phyloP scores from a whole-genome alignment of 2,329 filamentous ascomycete genomes.

The Stemphylium vesicarium region DNA sequence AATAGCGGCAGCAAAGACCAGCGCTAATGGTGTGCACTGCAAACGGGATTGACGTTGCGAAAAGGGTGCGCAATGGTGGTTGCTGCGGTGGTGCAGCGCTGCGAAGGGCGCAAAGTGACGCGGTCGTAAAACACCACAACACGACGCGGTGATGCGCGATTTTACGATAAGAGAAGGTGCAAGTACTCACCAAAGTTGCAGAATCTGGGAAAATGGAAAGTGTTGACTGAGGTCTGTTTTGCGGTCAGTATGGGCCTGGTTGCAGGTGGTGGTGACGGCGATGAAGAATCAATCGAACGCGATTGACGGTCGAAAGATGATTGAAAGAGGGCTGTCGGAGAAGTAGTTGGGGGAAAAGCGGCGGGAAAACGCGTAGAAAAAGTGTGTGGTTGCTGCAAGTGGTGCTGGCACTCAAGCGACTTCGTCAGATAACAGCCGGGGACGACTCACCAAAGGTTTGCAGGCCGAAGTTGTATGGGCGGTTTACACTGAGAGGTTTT shows the following conservation, averaged over 20 bases:
- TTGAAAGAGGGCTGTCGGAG: conserved; percentile 36
- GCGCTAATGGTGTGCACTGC: conserved; percentile 6
- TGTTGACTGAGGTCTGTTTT: conserved; percentile 37
- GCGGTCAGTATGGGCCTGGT: conserved; percentile 37
- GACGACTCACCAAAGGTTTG: conserved; percentile 45
- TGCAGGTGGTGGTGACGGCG: conserved; percentile 30
- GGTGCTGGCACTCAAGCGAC: conserved; percentile 27
- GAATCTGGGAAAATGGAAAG: conserved; percentile 22
- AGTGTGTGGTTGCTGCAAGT: conserved; percentile 35
- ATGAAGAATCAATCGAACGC: conserved; percentile 41
- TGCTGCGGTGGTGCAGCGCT: conserved; percentile 19
- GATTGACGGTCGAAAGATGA: conserved; percentile 34
- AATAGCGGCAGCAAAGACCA: conserved; percentile 5
- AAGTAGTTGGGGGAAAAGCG: conserved; percentile 34
- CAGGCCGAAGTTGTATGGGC: conserved; percentile 35
- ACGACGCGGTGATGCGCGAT: conserved; percentile 37
- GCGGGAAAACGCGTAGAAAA: conserved; percentile 44
- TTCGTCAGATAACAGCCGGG: conserved; percentile 30
- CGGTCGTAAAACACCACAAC: conserved; percentile 44
- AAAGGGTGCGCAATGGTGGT: conserved; percentile 20
- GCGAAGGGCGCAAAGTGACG: conserved; percentile 31
- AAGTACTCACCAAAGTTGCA: conserved; percentile 38
- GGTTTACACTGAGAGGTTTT: conserved; percentile 10
- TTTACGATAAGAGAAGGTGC: conserved; percentile 28
- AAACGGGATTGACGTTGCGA: conserved; percentile 14